Base-by-base conservation (phyloP, 768 basidiomycete genomes). In the Tephrocybe sp. region DNA sequence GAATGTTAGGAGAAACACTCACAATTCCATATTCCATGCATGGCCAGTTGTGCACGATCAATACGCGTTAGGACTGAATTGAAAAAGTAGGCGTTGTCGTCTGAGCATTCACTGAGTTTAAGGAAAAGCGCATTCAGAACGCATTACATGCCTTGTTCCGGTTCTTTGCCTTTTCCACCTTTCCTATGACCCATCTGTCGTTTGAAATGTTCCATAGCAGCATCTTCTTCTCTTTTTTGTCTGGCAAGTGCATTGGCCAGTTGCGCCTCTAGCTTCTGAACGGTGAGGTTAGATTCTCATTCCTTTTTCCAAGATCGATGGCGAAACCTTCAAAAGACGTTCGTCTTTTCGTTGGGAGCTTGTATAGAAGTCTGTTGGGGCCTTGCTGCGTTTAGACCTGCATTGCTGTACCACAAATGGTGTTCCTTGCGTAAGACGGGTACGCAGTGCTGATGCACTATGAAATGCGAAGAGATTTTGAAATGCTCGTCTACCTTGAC, bases 11-110 rank as follows among this genome's bases (percentile, higher is more conserved):
- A 20, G 14, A 20, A n/a, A 10, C 12, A 55, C 67, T 32, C 57
- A 70, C 69, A 49, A 38, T 67, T 62, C 54, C 51, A 54, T 45
- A 71, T 69, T 7, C 62, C 62, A 52, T 64, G 48, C 33, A 47
- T 50, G 1, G 55, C 60, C 7, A 71, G 57, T 50, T 57, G 51
- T 11, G 51, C 49, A 40, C 63, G 67, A 53, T 68, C 69, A n/a
- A 65, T 55, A 36, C 56, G 41, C 20, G 55, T 60, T 23, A 70
- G 55, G 4, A 68, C 57, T 22, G 61, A 57, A 20, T 62, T 60
- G 62, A 68, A 70, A 40, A 70, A 63, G 30, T 60, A 62, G 8
- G 52, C 38, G 33, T 45, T 56, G 39, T 58, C 54, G 48, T 60
- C 60, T 61, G 32, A 3, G 19, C 26, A 14, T 23, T 38, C 20